Percentiles rank a stretch among this genome's conserved stretches.
phyloP scores from a whole-genome alignment of 176 grass and related monocot species.

The Avena insularis region DNA sequence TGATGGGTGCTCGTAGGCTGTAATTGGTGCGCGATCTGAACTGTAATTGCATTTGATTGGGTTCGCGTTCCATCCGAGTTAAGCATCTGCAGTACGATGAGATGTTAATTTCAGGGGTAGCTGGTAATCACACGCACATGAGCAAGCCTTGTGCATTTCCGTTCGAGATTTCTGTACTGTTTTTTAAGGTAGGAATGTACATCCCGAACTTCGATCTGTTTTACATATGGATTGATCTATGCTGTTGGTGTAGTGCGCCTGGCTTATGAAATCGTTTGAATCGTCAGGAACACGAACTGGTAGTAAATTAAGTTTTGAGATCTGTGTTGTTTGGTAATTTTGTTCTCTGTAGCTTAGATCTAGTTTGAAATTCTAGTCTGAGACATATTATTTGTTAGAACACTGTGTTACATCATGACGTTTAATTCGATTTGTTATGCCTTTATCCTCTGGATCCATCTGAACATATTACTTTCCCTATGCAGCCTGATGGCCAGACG shows the following conservation, averaged over 20 bases:
- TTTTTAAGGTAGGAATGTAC: background rate
- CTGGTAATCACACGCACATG: background rate
- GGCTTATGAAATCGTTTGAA: background rate
- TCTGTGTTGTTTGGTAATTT: background rate
- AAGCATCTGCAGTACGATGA: background rate
- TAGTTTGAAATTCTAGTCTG: background rate
- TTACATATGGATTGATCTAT: background rate
- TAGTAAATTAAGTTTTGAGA: background rate
- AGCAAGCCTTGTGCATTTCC: background rate
- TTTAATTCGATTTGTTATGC: background rate
- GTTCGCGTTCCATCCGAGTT: background rate
- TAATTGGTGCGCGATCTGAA: background rate
- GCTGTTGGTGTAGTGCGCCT: background rate
- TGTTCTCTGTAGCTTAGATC: background rate
- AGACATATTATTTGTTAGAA: too few relatives aligned
- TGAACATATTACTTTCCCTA: background rate
- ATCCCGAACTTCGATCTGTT: background rate
- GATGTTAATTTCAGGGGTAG: background rate
- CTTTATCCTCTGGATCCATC: background rate
- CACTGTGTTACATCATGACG: too few relatives aligned
- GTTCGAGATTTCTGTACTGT: background rate
- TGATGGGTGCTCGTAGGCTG: background rate
- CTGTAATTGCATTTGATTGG: too few relatives aligned
- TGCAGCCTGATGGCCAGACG: constrained; percentile 88
- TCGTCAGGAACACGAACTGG: background rate